phyloP scores from a whole-genome alignment of 495 filamentous ascomycete species.

The Penicillium turbatum region DNA sequence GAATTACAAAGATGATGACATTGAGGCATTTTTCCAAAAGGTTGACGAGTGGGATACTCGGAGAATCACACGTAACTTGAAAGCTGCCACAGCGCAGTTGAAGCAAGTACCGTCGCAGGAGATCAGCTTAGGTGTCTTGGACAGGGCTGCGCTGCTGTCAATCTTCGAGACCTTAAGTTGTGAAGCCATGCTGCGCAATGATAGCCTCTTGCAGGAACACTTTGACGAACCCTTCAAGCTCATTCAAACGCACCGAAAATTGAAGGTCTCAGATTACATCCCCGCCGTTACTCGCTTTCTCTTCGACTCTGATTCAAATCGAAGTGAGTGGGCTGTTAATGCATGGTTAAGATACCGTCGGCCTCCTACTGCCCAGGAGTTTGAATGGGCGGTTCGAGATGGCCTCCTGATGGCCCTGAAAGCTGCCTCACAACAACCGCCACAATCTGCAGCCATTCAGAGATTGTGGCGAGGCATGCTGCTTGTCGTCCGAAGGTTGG shows the following conservation, averaged over 20 bases:
- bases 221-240: slow-evolving; percentile 77
- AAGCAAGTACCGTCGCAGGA: slow-evolving; percentile 43
- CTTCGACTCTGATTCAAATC: slow-evolving; percentile 58
- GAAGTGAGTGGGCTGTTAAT: slow-evolving; percentile 62
- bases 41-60: slow-evolving; percentile 57
- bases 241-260: slow-evolving; percentile 64
- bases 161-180: slow-evolving; percentile 64
- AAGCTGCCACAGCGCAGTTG: slow-evolving; percentile 44
- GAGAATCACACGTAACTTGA: slow-evolving; percentile 57
- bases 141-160: slow-evolving; percentile 49
- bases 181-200: slow-evolving; percentile 53
- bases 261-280: slow-evolving; percentile 65
- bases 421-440: slow-evolving; percentile 41
- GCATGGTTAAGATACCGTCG: slow-evolving; percentile 59
- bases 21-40: slow-evolving; percentile 49
- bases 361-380: slow-evolving; percentile 60
- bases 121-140: slow-evolving; percentile 46
- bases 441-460: slow-evolving; percentile 49
- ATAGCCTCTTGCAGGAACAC: slow-evolving; percentile 46
- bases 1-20: slow-evolving; percentile 61
- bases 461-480: slow-evolving; percentile 73
- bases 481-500: slow-evolving; percentile 63
- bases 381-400: slow-evolving; percentile 76
- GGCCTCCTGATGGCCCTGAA: slow-evolving; percentile 48
- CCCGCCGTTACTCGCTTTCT: slow-evolving; percentile 79